phyloP scores from a whole-genome alignment of 2,329 filamentous ascomycete genomes.

The Trematosphaeria pertusa region DNA sequence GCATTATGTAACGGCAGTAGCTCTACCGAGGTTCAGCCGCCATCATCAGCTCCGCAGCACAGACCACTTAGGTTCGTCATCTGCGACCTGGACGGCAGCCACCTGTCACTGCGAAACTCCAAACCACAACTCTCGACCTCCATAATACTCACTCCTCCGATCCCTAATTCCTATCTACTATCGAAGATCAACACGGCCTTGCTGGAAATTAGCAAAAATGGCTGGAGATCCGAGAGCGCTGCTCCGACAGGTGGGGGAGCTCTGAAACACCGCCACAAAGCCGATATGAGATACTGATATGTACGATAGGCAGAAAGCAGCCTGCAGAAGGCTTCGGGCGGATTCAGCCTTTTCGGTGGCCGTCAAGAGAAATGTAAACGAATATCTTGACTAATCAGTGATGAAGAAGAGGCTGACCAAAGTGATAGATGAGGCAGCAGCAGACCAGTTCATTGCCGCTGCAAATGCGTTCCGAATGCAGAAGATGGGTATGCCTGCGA shows the following conservation, averaged over 20 bases:
- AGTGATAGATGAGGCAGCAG: constrained; percentile 73
- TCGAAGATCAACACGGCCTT: constrained; percentile 1
- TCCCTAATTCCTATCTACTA: constrained; percentile 14
- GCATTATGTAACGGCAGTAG: constrained; percentile 10
- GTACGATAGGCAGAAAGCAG: constrained; percentile 81
- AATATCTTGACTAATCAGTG: neutral
- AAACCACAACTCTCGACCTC: constrained; percentile 2
- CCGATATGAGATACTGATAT: constrained; percentile 35
- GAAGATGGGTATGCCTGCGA: constrained; percentile 69
- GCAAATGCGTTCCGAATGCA: constrained; percentile 92
- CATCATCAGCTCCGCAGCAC: constrained; percentile 31
- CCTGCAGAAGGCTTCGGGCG: constrained; percentile 73
- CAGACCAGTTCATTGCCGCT: constrained; percentile 85
- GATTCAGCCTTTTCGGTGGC: constrained; percentile 90
- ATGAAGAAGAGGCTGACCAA: constrained; percentile 22
- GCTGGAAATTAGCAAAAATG: constrained; percentile 31
- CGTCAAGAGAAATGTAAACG: constrained; percentile 75
- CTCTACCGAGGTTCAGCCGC: constrained; percentile 22
- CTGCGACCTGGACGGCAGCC: constrained; percentile 38
- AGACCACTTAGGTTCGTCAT: constrained; percentile 39
- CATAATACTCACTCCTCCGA: constrained; percentile 2
- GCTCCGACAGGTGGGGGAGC: constrained; percentile 46
- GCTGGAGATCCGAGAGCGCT: constrained; percentile 46
- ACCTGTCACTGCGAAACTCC: constrained; percentile 40
- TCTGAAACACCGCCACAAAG: constrained; percentile 37